These are phyloP conservation scores for Pseudoscleropodium purum DNA, from an alignment of 225 moss, liverwort and hornwort genomes.

Conservation along the genomic window DNA sequence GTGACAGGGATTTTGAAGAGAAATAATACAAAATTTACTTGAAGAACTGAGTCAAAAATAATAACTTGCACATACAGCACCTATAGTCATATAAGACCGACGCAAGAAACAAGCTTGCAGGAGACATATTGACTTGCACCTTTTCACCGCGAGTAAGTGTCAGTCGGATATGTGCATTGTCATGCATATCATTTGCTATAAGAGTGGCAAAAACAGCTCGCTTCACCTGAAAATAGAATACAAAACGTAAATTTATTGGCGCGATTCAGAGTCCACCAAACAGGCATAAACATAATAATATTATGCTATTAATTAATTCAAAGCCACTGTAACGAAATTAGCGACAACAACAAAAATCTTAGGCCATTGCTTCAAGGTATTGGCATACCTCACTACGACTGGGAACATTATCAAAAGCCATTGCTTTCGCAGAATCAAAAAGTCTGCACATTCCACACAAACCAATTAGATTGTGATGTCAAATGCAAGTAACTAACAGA, in stretches of 20 bases:
- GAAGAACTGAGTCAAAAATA: background rate
- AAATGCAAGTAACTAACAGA: background rate
- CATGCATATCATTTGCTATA: constrained; percentile 71
- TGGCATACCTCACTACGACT: constrained; percentile 56
- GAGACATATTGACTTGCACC: constrained; percentile 3
- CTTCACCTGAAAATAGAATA: constrained; percentile 43
- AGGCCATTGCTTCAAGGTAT: background rate
- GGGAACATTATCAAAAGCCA: constrained; percentile 69
- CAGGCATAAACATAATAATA: background rate
- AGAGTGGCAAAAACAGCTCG: constrained; percentile 68
- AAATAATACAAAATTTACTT: background rate
- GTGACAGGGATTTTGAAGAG: background rate
- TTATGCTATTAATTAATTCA: background rate
- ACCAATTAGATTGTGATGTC: background rate
- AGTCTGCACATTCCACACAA: constrained; percentile 46
- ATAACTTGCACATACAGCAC: background rate
- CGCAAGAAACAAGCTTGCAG: background rate
- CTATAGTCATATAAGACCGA: background rate
- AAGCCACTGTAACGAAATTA: background rate
- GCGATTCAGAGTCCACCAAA: background rate
- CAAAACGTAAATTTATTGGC: background rate
- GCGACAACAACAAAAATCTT: background rate
- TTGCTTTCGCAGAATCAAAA: constrained; percentile 84
- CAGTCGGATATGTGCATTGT: constrained; percentile 66
- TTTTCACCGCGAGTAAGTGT: constrained; percentile 86